Evolutionary conservation across 192 early-diverging fungal species (phyloP).

Genomic region (Jimgerdemannia lactiflua): DNA sequence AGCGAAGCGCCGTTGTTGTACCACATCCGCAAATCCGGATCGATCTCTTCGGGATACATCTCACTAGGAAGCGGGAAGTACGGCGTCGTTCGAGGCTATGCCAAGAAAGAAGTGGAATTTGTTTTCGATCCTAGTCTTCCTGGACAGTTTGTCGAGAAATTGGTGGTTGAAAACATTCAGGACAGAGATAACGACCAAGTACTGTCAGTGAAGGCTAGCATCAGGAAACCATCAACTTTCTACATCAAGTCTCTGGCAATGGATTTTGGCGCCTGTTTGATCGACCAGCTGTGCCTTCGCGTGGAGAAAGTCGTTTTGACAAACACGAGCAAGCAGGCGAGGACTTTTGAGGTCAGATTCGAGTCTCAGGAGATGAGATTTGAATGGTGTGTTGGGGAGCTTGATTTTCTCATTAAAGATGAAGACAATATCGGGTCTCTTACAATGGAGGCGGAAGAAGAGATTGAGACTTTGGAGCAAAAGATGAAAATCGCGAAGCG

Average conservation of each 20-base stretch:
- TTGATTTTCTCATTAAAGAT: constrained; percentile 64
- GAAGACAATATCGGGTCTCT: constrained; percentile 48
- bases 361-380: constrained; percentile 70
- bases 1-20: constrained; percentile 90
- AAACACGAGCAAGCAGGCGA: constrained; percentile 79
- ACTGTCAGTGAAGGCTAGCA: constrained; percentile 84
- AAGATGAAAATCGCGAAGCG: constrained; percentile 95
- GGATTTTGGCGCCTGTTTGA: constrained; percentile 71
- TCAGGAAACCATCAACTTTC: constrained; percentile 87
- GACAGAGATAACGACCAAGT: constrained; percentile 80
- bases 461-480: constrained; percentile 95
- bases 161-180: constrained; percentile 87
- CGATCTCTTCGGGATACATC: constrained; percentile 90
- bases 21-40: constrained; percentile 91
- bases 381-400: constrained; percentile 48
- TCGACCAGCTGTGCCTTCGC: constrained; percentile 49
- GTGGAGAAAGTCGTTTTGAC: constrained; percentile 68
- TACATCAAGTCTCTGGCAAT: constrained; percentile 68
- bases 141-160: constrained; percentile 81
- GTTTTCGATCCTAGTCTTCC: constrained; percentile 89
- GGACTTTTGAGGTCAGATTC: constrained; percentile 74
- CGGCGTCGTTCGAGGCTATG: constrained; percentile 88
- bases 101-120: constrained; percentile 91
- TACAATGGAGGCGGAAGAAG: constrained; percentile 81
- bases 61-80: constrained; percentile 73